Percentiles rank a stretch among this genome's conserved stretches.
These are phyloP conservation scores for Pseudocercospora musae DNA, from an alignment of 2,329 filamentous ascomycete genomes.

Conservation along the genomic window DNA sequence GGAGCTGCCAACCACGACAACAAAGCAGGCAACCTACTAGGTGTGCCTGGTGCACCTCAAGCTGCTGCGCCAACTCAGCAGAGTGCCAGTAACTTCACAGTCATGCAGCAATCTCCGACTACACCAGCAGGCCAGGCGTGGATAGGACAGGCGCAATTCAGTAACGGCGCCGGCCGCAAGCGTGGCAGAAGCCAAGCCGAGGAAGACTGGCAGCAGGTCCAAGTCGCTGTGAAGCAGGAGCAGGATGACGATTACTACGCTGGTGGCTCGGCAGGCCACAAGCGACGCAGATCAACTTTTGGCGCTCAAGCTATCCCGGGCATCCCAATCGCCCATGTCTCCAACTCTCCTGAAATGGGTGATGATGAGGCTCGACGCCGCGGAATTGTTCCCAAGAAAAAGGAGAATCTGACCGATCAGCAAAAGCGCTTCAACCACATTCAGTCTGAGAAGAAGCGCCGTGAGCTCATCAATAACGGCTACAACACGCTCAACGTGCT, in stretches of 20 bases:
- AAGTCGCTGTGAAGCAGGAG: neutral
- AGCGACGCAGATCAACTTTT: neutral
- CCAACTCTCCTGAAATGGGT: neutral
- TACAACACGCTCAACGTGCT: slow-evolving; percentile 78
- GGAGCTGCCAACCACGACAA: slow-evolving; percentile 6
- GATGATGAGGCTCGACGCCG: neutral
- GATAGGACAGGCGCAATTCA: neutral
- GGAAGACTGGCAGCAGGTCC: neutral
- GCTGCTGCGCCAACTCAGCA: slow-evolving; percentile 5
- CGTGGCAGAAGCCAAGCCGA: slow-evolving; percentile 1
- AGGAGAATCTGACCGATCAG: slow-evolving; percentile 44
- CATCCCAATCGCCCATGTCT: neutral
- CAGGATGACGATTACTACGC: slow-evolving; percentile 4
- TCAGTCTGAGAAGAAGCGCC: slow-evolving; percentile 63
- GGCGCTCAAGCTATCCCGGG: neutral
- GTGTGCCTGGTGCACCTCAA: slow-evolving; percentile 5
- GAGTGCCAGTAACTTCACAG: neutral
- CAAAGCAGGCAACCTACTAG: slow-evolving; percentile 9
- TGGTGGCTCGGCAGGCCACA: neutral
- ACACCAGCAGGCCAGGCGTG: neutral
- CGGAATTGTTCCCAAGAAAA: slow-evolving; percentile 2
- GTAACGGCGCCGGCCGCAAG: neutral
- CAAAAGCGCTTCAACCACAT: slow-evolving; percentile 75
- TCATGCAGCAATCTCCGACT: neutral
- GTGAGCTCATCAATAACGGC: slow-evolving; percentile 73